Base-by-base conservation (phyloP, 2,329 filamentous ascomycete species). In the Penicillium sp. region DNA sequence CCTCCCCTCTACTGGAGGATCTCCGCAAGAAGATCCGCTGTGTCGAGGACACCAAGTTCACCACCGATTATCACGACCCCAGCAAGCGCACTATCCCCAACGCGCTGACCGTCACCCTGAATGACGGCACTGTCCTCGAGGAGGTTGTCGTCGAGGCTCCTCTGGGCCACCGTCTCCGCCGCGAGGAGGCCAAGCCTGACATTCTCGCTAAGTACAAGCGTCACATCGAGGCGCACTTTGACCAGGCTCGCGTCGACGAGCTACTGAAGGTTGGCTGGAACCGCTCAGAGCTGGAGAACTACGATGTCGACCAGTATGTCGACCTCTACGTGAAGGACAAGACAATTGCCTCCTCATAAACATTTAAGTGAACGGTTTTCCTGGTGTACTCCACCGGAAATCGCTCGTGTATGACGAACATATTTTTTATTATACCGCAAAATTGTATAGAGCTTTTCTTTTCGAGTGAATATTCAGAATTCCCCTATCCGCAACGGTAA, bases 171-270 rank as follows among this genome's bases (percentile, higher is more conserved):
- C 85, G 85, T 58, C 78, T 93, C 66, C 80, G 93, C 58, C 83
- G 91, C 63, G 90, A 96, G 63, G 93, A 98, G 80, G 93, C 93
- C 62, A 97, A 97, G 81, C 93, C 93, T 52, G 87, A 95, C 73
- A 96, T 98, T 61, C 75, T 97, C 62, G 83, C 82, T 71, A 98
- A 98, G 79, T 98, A 88, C 77, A 85, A 90, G 83, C 84, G 87
- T 69, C 93, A 98, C 73, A 76, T 97, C 45, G 80, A 79, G 62
- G 87, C 86, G 47, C 91, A 96, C 76, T 94, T 86, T 72, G 76
- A 81, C 53, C 78, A 87, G 67, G 76, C 78, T 43, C 83, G 84
- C 66, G 88, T 96, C 45, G 80, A 91, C 74, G 78, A 93, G 75
- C 78, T 98, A 48, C 79, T 96, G 45, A 79, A 88, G 58, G 75